Evolutionary conservation across 495 filamentous ascomycete genomes (phyloP).

Genomic region (Neurospora tetraspora): DNA sequence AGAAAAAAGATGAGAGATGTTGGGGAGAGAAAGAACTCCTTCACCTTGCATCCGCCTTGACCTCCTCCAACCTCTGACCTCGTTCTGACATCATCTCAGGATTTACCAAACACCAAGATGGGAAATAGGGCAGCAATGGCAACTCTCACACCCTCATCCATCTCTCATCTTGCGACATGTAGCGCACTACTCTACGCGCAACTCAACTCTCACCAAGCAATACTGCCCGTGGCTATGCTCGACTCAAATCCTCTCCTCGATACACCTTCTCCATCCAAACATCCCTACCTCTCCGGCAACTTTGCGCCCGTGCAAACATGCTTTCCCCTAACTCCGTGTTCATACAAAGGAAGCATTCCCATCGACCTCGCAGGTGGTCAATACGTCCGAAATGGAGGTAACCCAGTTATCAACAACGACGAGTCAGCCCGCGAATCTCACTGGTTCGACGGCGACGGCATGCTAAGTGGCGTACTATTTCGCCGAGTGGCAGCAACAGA

Average conservation of each 20-base stretch:
- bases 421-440: slow-evolving; percentile 46
- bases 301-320: slow-evolving; percentile 50
- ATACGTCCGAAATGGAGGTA: slow-evolving; percentile 61
- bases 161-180: background rate
- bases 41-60: background rate
- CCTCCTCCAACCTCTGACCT: background rate
- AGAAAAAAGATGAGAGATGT: too few relatives aligned
- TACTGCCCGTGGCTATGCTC: background rate
- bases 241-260: background rate
- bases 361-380: slow-evolving; percentile 50
- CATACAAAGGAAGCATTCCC: slow-evolving; percentile 44
- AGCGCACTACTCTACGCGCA: background rate
- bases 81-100: background rate
- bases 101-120: background rate
- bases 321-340: slow-evolving; percentile 39
- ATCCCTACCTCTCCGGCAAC: slow-evolving; percentile 47
- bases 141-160: background rate
- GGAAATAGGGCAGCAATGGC: background rate
- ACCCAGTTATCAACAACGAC: slow-evolving; percentile 54
- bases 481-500: slow-evolving; percentile 10
- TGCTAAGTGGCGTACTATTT: slow-evolving; percentile 57
- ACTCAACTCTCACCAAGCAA: background rate
- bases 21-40: background rate
- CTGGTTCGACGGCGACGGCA: slow-evolving; percentile 66
- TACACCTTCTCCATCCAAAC: background rate